A percentile compares a stretch with the other conserved stretches of the same genome.
Evolutionary conservation across 2,329 filamentous ascomycete species (phyloP).

Genomic region (Cladosporium sp.): DNA sequence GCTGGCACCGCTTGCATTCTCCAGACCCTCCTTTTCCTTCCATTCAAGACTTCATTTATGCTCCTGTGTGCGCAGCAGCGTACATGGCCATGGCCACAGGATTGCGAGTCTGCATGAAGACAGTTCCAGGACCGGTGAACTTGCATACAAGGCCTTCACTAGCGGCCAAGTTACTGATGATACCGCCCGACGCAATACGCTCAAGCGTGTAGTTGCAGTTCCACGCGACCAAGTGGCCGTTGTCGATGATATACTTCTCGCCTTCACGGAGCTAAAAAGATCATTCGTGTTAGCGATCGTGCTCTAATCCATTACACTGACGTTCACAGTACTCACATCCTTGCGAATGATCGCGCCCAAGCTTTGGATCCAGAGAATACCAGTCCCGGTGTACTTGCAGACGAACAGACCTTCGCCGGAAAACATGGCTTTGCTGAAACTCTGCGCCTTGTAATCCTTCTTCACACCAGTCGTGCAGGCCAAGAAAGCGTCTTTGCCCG

Average conservation of each 20-base stretch:
- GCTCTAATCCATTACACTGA: not conserved
- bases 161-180: conserved; percentile 80
- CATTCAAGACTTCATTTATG: not conserved
- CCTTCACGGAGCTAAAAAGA: conserved; percentile 49
- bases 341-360: conserved; percentile 95
- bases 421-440: conserved; percentile 86
- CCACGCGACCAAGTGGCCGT: conserved; percentile 81
- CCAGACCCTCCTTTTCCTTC: too few relatives aligned
- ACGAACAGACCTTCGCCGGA: conserved; percentile 89
- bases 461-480: conserved; percentile 79
- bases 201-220: conserved; percentile 92
- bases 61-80: not conserved
- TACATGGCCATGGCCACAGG: conserved; percentile 42
- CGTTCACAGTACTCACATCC: conserved; percentile 59
- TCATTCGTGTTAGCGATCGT: not conserved
- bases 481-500: conserved; percentile 82
- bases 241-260: conserved; percentile 80
- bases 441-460: conserved; percentile 80
- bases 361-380: conserved; percentile 83
- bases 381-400: conserved; percentile 76
- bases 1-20: too few relatives aligned
- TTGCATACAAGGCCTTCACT: conserved; percentile 91
- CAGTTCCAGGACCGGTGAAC: conserved; percentile 82
- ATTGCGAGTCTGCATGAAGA: conserved; percentile 92
- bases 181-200: conserved; percentile 81